These are phyloP conservation scores for Colletotrichum orchidophilum DNA, from an alignment of 2,329 filamentous ascomycete genomes.

Conservation along the genomic window DNA sequence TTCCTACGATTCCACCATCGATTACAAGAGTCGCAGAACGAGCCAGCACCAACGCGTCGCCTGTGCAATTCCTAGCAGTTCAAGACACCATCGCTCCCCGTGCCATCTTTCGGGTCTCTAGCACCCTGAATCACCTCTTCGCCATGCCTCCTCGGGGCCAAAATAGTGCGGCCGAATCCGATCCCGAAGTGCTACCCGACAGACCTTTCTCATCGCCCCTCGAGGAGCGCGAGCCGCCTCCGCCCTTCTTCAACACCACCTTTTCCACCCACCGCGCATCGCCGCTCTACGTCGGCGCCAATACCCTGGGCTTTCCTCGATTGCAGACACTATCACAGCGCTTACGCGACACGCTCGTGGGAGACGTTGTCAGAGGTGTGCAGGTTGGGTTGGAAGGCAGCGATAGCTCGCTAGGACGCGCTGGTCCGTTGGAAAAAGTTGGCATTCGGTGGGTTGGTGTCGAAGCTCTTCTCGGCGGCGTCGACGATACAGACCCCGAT, in stretches of 20 bases:
- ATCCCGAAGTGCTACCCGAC: not conserved
- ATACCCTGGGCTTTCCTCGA: constrained; percentile 47
- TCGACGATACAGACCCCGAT: constrained; percentile 9
- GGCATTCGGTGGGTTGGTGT: constrained; percentile 57
- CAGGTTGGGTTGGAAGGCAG: constrained; percentile 58
- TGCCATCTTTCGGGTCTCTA: not conserved
- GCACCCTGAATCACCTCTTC: not conserved
- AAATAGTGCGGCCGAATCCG: constrained; percentile 14
- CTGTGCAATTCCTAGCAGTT: not conserved
- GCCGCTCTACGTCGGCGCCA: constrained; percentile 58
- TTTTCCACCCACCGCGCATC: constrained; percentile 66
- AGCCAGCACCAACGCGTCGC: not conserved
- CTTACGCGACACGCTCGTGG: constrained; percentile 64
- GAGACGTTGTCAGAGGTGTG: constrained; percentile 68
- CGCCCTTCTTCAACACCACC: constrained; percentile 66
- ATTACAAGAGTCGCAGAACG: not conserved
- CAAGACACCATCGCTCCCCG: not conserved
- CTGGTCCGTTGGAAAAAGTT: constrained; percentile 57
- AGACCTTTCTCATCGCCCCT: not conserved
- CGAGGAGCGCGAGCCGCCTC: constrained; percentile 38
- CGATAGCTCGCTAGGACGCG: constrained; percentile 49
- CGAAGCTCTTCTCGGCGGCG: constrained; percentile 43
- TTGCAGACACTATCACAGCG: constrained; percentile 56
- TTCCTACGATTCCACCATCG: not conserved
- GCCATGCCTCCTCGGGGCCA: constrained; percentile 19